These are phyloP conservation scores for Kwoniella newhampshirensis DNA, from an alignment of 768 basidiomycete genomes.

Conservation along the genomic window DNA sequence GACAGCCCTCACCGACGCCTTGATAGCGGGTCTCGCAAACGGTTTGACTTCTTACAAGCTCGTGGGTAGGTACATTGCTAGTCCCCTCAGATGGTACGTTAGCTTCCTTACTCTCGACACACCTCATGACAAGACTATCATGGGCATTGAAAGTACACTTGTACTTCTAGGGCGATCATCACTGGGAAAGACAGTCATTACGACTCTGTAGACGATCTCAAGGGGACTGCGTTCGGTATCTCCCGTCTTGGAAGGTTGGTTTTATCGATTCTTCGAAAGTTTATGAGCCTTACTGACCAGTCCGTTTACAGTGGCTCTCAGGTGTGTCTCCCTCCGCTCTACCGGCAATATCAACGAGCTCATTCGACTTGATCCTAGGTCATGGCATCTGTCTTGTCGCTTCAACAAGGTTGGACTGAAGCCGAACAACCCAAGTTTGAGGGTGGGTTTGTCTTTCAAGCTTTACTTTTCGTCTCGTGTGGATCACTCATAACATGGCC, in stretches of 20 bases:
- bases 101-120: neutral
- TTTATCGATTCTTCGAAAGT: neutral
- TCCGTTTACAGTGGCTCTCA: slow-evolving; percentile 27
- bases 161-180: slow-evolving; percentile 76
- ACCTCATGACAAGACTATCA: too few species aligned
- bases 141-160: neutral
- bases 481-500: neutral
- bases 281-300: neutral
- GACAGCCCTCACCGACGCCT: slow-evolving; percentile 78
- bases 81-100: slow-evolving; percentile 82
- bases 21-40: slow-evolving; percentile 90
- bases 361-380: slow-evolving; percentile 55
- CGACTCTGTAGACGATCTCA: slow-evolving; percentile 69
- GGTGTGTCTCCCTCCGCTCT: too few species aligned
- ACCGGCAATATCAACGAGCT: too few species aligned
- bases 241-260: slow-evolving; percentile 77
- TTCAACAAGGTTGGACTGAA: slow-evolving; percentile 75
- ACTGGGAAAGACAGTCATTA: slow-evolving; percentile 74
- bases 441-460: slow-evolving; percentile 56
- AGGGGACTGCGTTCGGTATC: slow-evolving; percentile 81
- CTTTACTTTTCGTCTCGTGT: neutral
- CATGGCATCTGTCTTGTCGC: slow-evolving; percentile 93
- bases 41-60: slow-evolving; percentile 85
- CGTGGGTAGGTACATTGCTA: slow-evolving; percentile 85
- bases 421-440: slow-evolving; percentile 60